phyloP scores from a whole-genome alignment of 2,329 filamentous ascomycete genomes.

The Sclerotiophoma versabilis region DNA sequence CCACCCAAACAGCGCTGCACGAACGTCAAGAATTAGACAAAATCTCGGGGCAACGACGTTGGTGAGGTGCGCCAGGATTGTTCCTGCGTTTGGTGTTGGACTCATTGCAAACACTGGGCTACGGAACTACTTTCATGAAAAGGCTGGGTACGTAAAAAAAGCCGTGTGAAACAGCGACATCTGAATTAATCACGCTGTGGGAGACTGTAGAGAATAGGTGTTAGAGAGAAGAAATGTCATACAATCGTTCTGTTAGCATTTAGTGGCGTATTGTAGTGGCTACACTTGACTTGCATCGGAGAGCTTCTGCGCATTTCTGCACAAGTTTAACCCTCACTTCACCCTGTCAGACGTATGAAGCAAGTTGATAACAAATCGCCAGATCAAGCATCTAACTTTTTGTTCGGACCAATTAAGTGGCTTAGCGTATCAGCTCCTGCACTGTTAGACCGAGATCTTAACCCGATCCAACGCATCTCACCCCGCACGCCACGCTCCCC shows the following conservation, averaged over 20 bases:
- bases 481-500: conserved; percentile 12
- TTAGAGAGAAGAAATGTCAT: background rate
- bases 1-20: conserved; percentile 12
- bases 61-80: conserved; percentile 37
- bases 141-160: conserved; percentile 5
- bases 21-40: conserved; percentile 23
- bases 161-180: background rate
- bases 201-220: background rate
- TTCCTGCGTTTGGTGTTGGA: conserved; percentile 41
- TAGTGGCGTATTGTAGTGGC: conserved; percentile 1
- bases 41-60: conserved; percentile 29
- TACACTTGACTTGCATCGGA: background rate
- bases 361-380: background rate
- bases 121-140: conserved; percentile 27
- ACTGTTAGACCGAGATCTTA: conserved; percentile 18
- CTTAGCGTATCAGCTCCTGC: conserved; percentile 15
- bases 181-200: background rate
- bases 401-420: conserved; percentile 11
- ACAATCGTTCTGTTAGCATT: background rate
- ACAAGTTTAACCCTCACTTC: background rate
- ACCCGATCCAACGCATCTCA: conserved; percentile 13
- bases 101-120: conserved; percentile 34
- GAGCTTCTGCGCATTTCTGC: background rate
- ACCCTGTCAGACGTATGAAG: background rate
- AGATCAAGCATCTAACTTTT: background rate